phyloP scores from a whole-genome alignment of 495 filamentous ascomycete genomes.

The Penicillium desertorum region DNA sequence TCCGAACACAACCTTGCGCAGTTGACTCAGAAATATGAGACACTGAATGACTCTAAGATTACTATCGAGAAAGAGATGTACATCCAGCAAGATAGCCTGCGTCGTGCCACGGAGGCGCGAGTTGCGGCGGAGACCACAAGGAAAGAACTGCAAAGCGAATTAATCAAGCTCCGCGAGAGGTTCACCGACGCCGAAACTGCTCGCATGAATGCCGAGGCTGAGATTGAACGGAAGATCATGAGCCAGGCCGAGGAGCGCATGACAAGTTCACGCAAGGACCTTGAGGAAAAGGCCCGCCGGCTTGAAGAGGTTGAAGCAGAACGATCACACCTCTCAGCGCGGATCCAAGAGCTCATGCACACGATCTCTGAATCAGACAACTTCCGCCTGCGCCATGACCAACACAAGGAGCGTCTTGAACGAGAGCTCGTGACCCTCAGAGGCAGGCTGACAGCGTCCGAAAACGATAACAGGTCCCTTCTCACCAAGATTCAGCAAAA shows the following conservation, averaged over 20 bases:
- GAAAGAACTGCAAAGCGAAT: conserved; percentile 82
- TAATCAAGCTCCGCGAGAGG: conserved; percentile 76
- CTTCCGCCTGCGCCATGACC: conserved; percentile 83
- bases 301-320: conserved; percentile 75
- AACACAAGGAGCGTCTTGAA: conserved; percentile 89
- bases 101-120: conserved; percentile 80
- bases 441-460: conserved; percentile 85
- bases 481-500: conserved; percentile 98
- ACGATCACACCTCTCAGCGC: conserved; percentile 64
- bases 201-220: conserved; percentile 74
- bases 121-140: conserved; percentile 78
- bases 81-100: conserved; percentile 90
- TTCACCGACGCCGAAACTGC: conserved; percentile 83
- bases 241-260: conserved; percentile 81
- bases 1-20: conserved; percentile 82
- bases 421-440: conserved; percentile 90
- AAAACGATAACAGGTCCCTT: conserved; percentile 94
- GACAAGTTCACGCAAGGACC: conserved; percentile 69
- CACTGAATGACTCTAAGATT: conserved; percentile 93
- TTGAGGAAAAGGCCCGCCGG: conserved; percentile 68
- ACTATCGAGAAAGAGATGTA: conserved; percentile 98
- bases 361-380: conserved; percentile 84
- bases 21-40: conserved; percentile 79
- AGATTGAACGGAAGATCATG: conserved; percentile 75
- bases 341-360: conserved; percentile 79